Evolutionary conservation across 2,329 filamentous ascomycete species (phyloP).

Genomic region (Coleophoma cylindrospora): DNA sequence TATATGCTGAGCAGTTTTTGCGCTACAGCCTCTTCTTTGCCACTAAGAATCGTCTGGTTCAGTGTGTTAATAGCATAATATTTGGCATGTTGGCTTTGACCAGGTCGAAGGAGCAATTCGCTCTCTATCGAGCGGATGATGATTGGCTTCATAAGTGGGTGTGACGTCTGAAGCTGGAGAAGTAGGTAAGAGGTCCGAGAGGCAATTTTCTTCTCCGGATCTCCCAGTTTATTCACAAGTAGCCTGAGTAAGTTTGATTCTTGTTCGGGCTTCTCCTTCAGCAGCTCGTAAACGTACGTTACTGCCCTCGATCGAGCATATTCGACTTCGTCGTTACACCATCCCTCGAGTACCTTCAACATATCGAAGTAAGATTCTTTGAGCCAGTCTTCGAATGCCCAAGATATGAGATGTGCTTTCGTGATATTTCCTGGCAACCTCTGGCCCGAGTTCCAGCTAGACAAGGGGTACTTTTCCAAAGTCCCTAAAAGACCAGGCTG

Average conservation of each 20-base stretch:
- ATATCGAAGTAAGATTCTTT: conserved; percentile 93
- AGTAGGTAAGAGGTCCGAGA: conserved; percentile 90
- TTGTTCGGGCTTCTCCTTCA: conserved; percentile 96
- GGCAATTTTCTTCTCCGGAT: conserved; percentile 91
- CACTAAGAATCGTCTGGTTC: conserved; percentile 91
- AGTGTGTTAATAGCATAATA: conserved; percentile 96
- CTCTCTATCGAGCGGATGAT: conserved; percentile 82
- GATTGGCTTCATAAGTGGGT: conserved; percentile 90
- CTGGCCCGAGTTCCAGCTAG: conserved; percentile 63
- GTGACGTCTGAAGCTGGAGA: conserved; percentile 82
- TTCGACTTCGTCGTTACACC: conserved; percentile 93
- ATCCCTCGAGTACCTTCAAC: conserved; percentile 83
- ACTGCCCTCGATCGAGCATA: conserved; percentile 85
- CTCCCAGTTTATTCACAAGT: conserved; percentile 93
- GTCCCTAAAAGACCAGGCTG: conserved; percentile 73
- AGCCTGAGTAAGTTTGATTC: conserved; percentile 89
- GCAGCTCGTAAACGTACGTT: conserved; percentile 83
- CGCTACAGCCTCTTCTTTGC: conserved; percentile 75
- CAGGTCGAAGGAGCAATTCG: conserved; percentile 80
- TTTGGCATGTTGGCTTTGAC: conserved; percentile 81
- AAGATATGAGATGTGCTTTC: conserved; percentile 74
- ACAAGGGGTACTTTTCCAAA: conserved; percentile 54
- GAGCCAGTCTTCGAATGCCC: conserved; percentile 93
- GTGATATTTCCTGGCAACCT: conserved; percentile 69
- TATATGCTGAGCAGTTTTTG: conserved; percentile 83